phyloP scores from a whole-genome alignment of 1,139 yeast species.

The Oligophagozyma castellii region DNA sequence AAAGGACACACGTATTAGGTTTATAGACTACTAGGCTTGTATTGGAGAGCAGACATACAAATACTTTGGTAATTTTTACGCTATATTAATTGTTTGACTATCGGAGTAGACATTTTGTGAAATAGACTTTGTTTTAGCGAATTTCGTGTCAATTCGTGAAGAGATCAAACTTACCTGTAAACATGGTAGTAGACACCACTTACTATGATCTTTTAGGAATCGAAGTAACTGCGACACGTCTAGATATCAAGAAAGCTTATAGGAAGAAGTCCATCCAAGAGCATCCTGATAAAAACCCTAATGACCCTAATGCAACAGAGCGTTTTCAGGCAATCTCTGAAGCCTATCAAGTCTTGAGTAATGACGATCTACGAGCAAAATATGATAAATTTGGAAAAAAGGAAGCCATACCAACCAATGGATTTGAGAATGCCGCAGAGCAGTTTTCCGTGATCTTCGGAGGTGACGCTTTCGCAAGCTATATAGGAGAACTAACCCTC shows the following conservation, averaged over 20 bases:
- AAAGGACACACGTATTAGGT: too few relatives aligned
- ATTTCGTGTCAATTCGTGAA: too few relatives aligned
- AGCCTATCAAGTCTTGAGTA: constrained; percentile 76
- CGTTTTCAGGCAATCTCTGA: constrained; percentile 42
- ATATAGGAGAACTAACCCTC: constrained; percentile 86
- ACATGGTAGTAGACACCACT: constrained; percentile 84
- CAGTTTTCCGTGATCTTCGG: constrained; percentile 82
- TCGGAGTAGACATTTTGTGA: too few relatives aligned
- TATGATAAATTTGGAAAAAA: constrained; percentile 84
- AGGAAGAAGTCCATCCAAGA: constrained; percentile 71
- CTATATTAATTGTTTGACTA: too few relatives aligned
- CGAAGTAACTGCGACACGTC: constrained; percentile 50
- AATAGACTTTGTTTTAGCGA: too few relatives aligned
- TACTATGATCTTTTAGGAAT: constrained; percentile 72
- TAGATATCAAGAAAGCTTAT: constrained; percentile 84
- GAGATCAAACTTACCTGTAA: too few relatives aligned
- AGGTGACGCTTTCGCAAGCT: constrained; percentile 78
- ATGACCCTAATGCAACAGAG: constrained; percentile 58
- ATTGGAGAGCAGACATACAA: too few relatives aligned
- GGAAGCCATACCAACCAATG: constrained; percentile 65
- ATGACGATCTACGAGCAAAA: constrained; percentile 53
- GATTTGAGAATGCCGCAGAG: constrained; percentile 84
- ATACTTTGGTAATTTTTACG: too few relatives aligned
- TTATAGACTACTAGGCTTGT: too few relatives aligned
- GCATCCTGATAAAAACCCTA: constrained; percentile 92